A percentile compares a stretch with the other conserved stretches of the same genome.
Evolutionary conservation across 2,329 filamentous ascomycete species (phyloP).

Genomic region (Bipolaris bicolor): DNA sequence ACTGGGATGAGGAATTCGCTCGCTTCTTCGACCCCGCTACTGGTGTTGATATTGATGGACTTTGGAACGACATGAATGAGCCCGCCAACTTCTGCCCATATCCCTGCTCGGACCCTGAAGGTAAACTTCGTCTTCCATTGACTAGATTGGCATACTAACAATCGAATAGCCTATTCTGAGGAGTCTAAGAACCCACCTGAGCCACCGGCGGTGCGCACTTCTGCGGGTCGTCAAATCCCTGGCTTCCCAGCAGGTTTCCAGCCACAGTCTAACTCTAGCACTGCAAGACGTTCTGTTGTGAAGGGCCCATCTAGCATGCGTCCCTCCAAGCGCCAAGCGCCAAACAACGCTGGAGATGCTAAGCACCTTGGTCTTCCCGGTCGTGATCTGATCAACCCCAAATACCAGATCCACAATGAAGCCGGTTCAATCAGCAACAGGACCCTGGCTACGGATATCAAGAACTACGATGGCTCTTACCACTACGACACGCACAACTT

Average conservation of each 20-base stretch:
- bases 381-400: constrained; percentile 69
- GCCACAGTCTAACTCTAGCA: constrained; percentile 49
- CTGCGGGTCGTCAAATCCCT: constrained; percentile 65
- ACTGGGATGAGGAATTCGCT: constrained; percentile 72
- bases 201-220: constrained; percentile 66
- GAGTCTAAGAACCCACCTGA: constrained; percentile 63
- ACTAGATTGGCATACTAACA: not conserved
- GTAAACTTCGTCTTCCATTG: constrained; percentile 5
- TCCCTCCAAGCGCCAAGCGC: constrained; percentile 18
- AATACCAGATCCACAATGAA: constrained; percentile 68
- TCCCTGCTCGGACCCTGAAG: constrained; percentile 56
- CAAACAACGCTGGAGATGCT: constrained; percentile 46
- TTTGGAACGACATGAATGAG: constrained; percentile 62
- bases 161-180: constrained; percentile 40
- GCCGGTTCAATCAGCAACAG: constrained; percentile 51
- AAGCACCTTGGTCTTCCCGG: constrained; percentile 62
- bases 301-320: constrained; percentile 11
- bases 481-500: constrained; percentile 80
- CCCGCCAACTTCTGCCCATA: constrained; percentile 45
- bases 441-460: constrained; percentile 69
- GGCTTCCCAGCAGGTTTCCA: constrained; percentile 74
- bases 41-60: constrained; percentile 75
- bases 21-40: constrained; percentile 68
- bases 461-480: constrained; percentile 69
- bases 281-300: constrained; percentile 18